Evolutionary conservation across 192 early-diverging fungal genomes (phyloP).

Genomic region (Gryganskiella cystojenkinii): DNA sequence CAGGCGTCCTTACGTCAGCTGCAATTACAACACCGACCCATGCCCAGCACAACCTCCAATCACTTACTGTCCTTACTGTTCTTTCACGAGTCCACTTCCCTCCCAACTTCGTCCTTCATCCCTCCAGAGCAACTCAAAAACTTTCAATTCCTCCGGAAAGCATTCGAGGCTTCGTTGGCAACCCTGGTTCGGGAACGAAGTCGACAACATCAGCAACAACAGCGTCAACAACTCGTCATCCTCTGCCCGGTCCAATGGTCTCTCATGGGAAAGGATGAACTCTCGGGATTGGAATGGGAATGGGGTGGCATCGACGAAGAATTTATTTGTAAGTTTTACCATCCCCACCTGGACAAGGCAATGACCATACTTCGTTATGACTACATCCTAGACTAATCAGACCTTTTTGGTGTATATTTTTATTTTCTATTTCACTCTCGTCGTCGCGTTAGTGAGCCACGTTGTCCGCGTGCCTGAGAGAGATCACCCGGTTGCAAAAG

Average conservation of each 20-base stretch:
- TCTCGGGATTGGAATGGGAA: constrained; percentile 42
- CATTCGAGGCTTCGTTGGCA: constrained; percentile 23
- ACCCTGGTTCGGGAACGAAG: constrained; percentile 25
- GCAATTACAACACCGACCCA: neutral
- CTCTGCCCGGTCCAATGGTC: constrained; percentile 40
- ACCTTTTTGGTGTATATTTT: neutral
- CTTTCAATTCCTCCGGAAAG: constrained; percentile 27
- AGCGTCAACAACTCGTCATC: constrained; percentile 32
- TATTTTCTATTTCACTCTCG: neutral
- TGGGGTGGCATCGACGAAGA: constrained; percentile 53
- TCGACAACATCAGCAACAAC: constrained; percentile 20
- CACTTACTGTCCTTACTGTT: constrained; percentile 45
- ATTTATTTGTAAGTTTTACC: constrained; percentile 27
- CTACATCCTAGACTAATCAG: no score
- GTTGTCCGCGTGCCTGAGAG: constrained; percentile 36
- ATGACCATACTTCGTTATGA: no score
- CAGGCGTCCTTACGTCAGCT: neutral
- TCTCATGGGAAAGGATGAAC: constrained; percentile 24
- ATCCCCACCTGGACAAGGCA: neutral
- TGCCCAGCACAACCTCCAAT: constrained; percentile 37
- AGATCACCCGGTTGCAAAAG: constrained; percentile 27
- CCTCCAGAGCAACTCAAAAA: constrained; percentile 30
- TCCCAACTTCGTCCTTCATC: constrained; percentile 22
- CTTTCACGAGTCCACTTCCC: constrained; percentile 41
- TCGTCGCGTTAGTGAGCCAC: constrained; percentile 28